Conservation (phyloP, 108 stramenopile genomes). For the Skeletonema menzelii region DNA sequence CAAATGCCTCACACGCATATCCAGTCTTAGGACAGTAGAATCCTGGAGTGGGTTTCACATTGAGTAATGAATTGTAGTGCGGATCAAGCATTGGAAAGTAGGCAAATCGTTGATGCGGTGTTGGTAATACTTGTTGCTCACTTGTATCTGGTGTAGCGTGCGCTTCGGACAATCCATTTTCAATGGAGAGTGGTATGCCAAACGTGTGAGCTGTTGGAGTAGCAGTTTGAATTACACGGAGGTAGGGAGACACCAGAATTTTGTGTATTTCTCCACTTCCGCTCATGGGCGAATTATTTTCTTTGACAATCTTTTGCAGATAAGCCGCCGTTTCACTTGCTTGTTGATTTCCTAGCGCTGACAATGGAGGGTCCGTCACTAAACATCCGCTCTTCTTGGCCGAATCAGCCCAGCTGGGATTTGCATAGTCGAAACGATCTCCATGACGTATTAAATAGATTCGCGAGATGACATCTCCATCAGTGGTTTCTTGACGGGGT, state of each 20-base stretch:
- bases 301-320: slow-evolving; percentile 4
- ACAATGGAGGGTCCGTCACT: slow-evolving; percentile 67
- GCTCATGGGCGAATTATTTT: neutral
- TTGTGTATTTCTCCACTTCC: slow-evolving; percentile 3
- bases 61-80: slow-evolving; percentile 9
- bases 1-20: slow-evolving; percentile 35
- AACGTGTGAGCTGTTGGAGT: slow-evolving; percentile 25
- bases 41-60: slow-evolving; percentile 22
- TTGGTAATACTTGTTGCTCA: slow-evolving; percentile 6
- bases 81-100: slow-evolving; percentile 43
- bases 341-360: slow-evolving; percentile 70
- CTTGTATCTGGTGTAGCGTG: slow-evolving; percentile 30
- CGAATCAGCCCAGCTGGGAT: slow-evolving; percentile 49
- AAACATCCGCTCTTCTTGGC: slow-evolving; percentile 23
- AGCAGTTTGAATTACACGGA: slow-evolving; percentile 45
- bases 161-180: slow-evolving; percentile 35
- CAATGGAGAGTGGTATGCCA: slow-evolving; percentile 29
- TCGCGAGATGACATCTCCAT: slow-evolving; percentile 22
- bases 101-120: slow-evolving; percentile 29
- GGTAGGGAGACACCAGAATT: slow-evolving; percentile 45
- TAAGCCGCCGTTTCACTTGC: slow-evolving; percentile 65
- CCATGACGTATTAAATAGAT: slow-evolving; percentile 77
- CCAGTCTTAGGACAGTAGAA: slow-evolving; percentile 32
- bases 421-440: slow-evolving; percentile 81
- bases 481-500: neutral